Conservation (phyloP, 352 stramenopile species). For the Phytophthora europaea region DNA sequence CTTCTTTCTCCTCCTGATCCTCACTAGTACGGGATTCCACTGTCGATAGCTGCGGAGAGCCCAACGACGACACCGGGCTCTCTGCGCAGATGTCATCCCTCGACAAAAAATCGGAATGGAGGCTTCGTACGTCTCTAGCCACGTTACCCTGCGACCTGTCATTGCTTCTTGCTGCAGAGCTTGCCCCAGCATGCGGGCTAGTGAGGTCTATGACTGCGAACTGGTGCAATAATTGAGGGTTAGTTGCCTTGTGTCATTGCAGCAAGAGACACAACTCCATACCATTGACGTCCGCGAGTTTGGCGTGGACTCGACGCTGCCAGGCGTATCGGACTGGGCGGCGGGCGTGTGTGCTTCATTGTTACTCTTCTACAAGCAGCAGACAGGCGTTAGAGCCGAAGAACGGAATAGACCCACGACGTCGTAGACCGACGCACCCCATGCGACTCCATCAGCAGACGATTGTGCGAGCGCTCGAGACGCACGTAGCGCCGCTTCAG, state of each 20-base stretch:
- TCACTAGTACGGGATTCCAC: conserved; percentile 13
- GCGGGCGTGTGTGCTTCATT: conserved; percentile 3
- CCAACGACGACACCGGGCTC: conserved; percentile 54
- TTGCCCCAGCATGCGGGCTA: conserved; percentile 37
- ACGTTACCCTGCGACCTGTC: conserved; percentile 13
- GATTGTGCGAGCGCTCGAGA: conserved; percentile 62
- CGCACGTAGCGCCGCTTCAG: conserved; percentile 77
- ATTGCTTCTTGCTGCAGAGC: conserved; percentile 5
- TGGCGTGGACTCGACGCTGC: conserved; percentile 15
- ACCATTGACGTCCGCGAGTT: conserved; percentile 34
- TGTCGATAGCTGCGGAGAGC: conserved; percentile 18
- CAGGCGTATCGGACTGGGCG: conserved; percentile 9
- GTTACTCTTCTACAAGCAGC: conserved; percentile 13
- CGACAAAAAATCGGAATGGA: conserved; percentile 1
- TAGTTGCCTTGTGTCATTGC: conserved; percentile 13
- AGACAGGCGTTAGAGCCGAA: conserved; percentile 5
- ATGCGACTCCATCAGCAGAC: conserved; percentile 46
- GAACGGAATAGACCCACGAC: not conserved
- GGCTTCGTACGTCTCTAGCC: conserved; percentile 12
- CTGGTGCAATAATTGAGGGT: conserved; percentile 16
- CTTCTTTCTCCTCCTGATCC: conserved; percentile 42
- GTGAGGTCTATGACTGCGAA: conserved; percentile 71
- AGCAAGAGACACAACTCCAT: not conserved
- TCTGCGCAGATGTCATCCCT: conserved; percentile 67
- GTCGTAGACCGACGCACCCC: conserved; percentile 21